phyloP scores from a whole-genome alignment of 129 eudicot genomes.

The Oenanthe sinensis region DNA sequence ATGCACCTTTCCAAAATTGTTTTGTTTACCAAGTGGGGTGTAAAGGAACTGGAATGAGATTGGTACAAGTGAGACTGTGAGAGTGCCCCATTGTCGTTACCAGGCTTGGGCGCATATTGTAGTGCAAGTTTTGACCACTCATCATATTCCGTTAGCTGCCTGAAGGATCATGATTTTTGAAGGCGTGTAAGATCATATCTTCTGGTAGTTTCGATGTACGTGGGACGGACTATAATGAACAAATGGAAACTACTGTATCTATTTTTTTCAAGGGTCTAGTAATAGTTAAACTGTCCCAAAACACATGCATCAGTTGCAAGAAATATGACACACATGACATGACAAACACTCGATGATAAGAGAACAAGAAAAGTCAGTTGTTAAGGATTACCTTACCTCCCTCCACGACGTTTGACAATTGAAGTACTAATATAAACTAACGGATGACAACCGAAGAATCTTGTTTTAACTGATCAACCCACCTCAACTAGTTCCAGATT shows the following conservation, averaged over 20 bases:
- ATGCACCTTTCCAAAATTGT: not conserved
- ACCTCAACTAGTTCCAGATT: not conserved
- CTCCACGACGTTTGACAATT: not conserved
- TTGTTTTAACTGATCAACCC: not conserved
- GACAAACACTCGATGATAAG: not conserved
- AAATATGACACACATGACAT: too few relatives aligned
- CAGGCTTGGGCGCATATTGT: slow-evolving; percentile 34
- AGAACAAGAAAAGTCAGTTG: not conserved
- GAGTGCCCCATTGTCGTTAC: slow-evolving; percentile 60
- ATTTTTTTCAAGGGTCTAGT: too few relatives aligned
- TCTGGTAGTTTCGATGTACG: not conserved
- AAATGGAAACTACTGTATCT: too few relatives aligned
- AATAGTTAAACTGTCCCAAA: too few relatives aligned
- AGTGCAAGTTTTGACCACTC: slow-evolving; percentile 61
- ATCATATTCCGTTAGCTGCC: slow-evolving; percentile 50
- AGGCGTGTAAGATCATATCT: not conserved
- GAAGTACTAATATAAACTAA: not conserved
- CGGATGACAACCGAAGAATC: not conserved
- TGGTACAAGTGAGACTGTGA: slow-evolving; percentile 27
- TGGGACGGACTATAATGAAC: too few relatives aligned
- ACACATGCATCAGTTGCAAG: too few relatives aligned
- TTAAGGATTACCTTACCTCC: not conserved
- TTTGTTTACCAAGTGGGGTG: not conserved
- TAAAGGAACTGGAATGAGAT: slow-evolving; percentile 30
- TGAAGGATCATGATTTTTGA: slow-evolving; percentile 45